Conservation (phyloP, 2,329 filamentous ascomycete genomes). For the Podosphaera xanthii region DNA sequence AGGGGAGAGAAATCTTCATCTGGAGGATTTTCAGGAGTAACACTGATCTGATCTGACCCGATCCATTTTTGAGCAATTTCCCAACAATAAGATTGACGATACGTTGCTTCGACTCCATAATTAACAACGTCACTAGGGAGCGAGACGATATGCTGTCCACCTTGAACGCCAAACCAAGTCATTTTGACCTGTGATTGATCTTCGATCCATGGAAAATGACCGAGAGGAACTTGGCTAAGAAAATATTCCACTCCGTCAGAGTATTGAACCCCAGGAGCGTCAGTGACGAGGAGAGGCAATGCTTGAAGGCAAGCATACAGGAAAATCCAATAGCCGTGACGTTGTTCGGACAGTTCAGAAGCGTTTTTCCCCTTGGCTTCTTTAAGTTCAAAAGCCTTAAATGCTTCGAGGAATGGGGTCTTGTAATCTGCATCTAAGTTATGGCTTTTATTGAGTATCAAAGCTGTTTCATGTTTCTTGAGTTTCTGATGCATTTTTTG, state of each 20-base stretch:
- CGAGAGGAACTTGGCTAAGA: conserved; percentile 51
- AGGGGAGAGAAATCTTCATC: conserved; percentile 1
- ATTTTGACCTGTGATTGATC: conserved; percentile 35
- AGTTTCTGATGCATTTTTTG: conserved; percentile 50
- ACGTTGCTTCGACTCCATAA: conserved; percentile 43
- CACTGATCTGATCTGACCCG: neutral
- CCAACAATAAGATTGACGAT: conserved; percentile 49
- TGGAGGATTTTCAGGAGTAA: neutral
- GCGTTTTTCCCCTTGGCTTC: conserved; percentile 40
- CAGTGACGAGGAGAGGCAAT: conserved; percentile 53
- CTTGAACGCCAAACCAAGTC: conserved; percentile 55
- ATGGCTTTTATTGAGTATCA: conserved; percentile 59
- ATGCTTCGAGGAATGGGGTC: conserved; percentile 43
- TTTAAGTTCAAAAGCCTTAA: conserved; percentile 47
- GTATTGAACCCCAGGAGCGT: conserved; percentile 45
- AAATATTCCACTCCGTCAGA: conserved; percentile 63
- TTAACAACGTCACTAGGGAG: conserved; percentile 37
- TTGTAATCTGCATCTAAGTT: conserved; percentile 46
- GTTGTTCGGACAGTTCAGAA: conserved; percentile 45
- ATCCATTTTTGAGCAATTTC: conserved; percentile 36
- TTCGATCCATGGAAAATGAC: conserved; percentile 49
- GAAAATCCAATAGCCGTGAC: conserved; percentile 63
- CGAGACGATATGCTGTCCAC: conserved; percentile 35
- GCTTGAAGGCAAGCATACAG: conserved; percentile 58
- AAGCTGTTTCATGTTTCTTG: conserved; percentile 54